A percentile compares a stretch with the other conserved stretches of the same genome.
Conservation (phyloP, 352 stramenopile species). For the Achlya hypogyna region DNA sequence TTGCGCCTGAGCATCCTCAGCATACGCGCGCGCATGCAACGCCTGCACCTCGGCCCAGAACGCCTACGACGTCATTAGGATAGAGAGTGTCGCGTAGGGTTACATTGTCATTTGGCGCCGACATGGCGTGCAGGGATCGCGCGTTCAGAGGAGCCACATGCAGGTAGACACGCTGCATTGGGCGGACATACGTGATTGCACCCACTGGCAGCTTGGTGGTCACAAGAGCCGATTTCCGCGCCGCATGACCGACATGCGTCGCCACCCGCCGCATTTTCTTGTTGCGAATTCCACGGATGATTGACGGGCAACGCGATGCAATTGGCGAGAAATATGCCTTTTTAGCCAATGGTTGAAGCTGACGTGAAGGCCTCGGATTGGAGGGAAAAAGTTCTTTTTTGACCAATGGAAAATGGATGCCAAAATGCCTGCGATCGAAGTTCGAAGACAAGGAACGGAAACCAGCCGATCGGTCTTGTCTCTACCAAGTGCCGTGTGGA, state of each 20-base stretch:
- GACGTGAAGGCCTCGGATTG: not conserved
- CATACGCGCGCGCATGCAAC: slow-evolving; percentile 10
- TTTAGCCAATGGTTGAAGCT: not conserved
- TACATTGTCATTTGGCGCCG: slow-evolving; percentile 1
- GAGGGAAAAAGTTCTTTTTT: no score
- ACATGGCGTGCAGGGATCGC: not conserved
- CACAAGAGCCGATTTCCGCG: not conserved
- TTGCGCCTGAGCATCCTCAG: slow-evolving; percentile 11
- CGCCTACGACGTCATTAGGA: not conserved
- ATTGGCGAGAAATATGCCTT: not conserved
- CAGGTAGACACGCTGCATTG: not conserved
- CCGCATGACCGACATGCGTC: not conserved
- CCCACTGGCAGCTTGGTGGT: not conserved
- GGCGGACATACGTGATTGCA: not conserved
- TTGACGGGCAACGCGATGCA: not conserved
- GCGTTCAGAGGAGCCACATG: not conserved
- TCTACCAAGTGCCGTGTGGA: not conserved
- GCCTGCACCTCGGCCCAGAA: slow-evolving; percentile 6
- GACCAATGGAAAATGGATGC: no score
- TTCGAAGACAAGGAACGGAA: not conserved
- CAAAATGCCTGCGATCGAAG: no score
- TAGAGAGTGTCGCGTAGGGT: not conserved
- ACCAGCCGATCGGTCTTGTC: not conserved
- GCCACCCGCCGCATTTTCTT: not conserved
- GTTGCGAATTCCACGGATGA: not conserved